Base-by-base conservation (phyloP, 441 rosid genomes). In the Mallotus japonicus region DNA sequence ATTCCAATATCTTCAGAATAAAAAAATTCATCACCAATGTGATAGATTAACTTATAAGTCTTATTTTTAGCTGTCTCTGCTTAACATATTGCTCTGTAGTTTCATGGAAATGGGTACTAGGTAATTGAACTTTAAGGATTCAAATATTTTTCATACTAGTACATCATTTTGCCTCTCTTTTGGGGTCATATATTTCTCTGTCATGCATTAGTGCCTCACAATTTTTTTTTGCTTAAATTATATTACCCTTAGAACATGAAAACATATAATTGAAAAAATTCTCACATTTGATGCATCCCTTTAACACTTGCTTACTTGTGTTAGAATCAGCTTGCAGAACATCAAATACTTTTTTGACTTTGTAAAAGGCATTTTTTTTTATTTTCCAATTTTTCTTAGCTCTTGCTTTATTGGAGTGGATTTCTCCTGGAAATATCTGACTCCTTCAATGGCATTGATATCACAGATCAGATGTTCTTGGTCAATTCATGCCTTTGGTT, bases 401-500 rank as follows among this genome's bases (percentile, higher is more conserved):
- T 44, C 53, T 70, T 70, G 47, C 10, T 65, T 63, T 12, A 17
- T 19, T 42, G 59, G 65, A 37, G 61, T 17, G 54, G 50, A 22
- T 71, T 76, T 73, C 70, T 73, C 15, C 32, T 17, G 58, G 37
- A 65, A 67, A 37, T 20, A 63, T 71, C 62, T 72, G 62, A 71
- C 49, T 74, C 56, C 50, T 78, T 20, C 59, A 14, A 40, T 58
- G 59, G 44, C 62, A 50, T 69, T 77, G 19, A 74, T 80, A 22
- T 78, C 42, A 7, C 88, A 96, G 99, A 82, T 96, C 99, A 20
- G 99, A 96, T 77, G 97, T 93, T 59, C 86, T 96, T 69, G 99
- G 99, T 65, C 99, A 96, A 84, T 92, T 96, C 81, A 96, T 96
- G 99, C 99, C 97, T 77, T 79, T 93, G 78, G 95, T 96, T 73